Evolutionary conservation across 2,329 filamentous ascomycete species (phyloP).

Genomic region (Phyllosticta capitalensis): DNA sequence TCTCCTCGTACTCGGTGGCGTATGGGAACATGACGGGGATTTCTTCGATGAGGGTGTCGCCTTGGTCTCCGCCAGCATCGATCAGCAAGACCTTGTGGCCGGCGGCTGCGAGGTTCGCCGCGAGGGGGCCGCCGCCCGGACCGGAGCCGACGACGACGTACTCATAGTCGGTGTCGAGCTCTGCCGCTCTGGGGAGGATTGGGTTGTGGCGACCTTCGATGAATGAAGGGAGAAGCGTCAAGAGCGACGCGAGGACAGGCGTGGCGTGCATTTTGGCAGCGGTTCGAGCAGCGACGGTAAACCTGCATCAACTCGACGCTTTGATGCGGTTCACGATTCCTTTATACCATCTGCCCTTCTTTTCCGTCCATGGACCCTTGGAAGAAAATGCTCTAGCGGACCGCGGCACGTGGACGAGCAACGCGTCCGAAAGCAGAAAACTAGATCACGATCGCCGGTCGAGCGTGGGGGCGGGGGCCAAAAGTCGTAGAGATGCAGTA

Average conservation of each 20-base stretch:
- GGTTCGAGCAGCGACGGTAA: neutral
- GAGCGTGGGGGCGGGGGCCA: neutral
- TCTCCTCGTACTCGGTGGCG: conserved; percentile 10
- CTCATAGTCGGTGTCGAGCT: conserved; percentile 37
- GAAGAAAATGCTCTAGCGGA: neutral
- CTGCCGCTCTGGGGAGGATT: neutral
- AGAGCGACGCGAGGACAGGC: neutral
- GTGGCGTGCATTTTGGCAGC: neutral
- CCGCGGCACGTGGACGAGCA: neutral
- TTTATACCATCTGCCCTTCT: neutral
- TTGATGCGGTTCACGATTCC: neutral
- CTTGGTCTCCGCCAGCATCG: conserved; percentile 51
- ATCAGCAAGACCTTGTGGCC: conserved; percentile 51
- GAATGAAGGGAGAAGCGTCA: neutral
- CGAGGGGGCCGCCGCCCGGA: conserved; percentile 49
- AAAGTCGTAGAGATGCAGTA: neutral
- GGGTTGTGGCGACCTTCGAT: neutral
- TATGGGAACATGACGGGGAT: neutral
- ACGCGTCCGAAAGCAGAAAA: neutral
- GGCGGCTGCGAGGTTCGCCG: conserved; percentile 48
- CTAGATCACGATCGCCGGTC: neutral
- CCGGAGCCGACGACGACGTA: conserved; percentile 55
- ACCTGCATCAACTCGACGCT: neutral
- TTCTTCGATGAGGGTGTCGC: conserved; percentile 21
- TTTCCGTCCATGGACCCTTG: neutral